phyloP scores from a whole-genome alignment of 805 yeast genomes.

The Cyberlindnera meyerae region DNA sequence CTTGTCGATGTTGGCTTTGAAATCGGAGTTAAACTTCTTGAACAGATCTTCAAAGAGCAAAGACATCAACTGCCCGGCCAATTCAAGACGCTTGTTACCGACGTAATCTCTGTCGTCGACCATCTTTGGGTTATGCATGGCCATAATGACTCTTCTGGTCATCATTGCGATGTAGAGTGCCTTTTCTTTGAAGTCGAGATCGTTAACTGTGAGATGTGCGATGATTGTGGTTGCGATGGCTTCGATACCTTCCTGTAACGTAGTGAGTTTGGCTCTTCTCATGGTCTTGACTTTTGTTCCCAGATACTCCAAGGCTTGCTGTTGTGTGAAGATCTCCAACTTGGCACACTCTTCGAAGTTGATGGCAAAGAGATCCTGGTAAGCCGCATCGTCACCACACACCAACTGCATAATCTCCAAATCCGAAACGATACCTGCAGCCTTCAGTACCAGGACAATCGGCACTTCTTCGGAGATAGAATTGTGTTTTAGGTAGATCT shows the following conservation, averaged over 20 bases:
- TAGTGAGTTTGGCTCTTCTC: constrained; percentile 80
- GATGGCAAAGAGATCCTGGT: constrained; percentile 88
- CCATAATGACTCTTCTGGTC: constrained; percentile 95
- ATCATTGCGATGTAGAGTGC: constrained; percentile 91
- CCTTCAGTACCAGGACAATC: constrained; percentile 86
- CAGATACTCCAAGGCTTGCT: constrained; percentile 86
- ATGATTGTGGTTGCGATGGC: constrained; percentile 94
- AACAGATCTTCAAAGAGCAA: constrained; percentile 92
- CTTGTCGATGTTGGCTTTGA: constrained; percentile 91
- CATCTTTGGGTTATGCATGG: constrained; percentile 88
- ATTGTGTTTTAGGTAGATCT: constrained; percentile 88
- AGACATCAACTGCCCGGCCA: constrained; percentile 97
- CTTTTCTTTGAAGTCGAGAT: constrained; percentile 86
- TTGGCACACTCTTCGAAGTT: constrained; percentile 92
- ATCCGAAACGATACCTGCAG: constrained; percentile 92
- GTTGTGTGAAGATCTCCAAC: constrained; percentile 82
- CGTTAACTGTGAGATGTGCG: constrained; percentile 86
- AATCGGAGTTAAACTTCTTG: constrained; percentile 92
- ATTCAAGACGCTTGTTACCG: constrained; percentile 93
- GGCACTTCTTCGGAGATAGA: constrained; percentile 95
- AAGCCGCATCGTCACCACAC: constrained; percentile 82
- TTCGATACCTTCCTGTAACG: constrained; percentile 92
- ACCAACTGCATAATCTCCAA: constrained; percentile 90
- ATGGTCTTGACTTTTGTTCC: constrained; percentile 91
- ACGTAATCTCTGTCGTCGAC: constrained; percentile 99